These are phyloP conservation scores for Cenococcum geophilum DNA, from an alignment of 495 filamentous ascomycete species.

Conservation along the genomic window DNA sequence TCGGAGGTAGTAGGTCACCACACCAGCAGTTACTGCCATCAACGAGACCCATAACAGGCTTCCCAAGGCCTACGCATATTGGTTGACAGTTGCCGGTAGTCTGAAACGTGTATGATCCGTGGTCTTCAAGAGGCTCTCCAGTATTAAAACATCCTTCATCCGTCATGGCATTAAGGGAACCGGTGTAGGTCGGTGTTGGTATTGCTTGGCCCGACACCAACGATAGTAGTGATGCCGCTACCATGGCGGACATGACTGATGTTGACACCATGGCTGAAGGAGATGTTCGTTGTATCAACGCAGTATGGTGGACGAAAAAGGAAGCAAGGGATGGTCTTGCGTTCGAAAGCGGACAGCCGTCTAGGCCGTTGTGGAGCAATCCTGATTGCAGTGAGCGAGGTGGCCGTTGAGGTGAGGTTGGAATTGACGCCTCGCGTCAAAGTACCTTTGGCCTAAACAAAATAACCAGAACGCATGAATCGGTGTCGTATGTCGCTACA, in stretches of 20 bases:
- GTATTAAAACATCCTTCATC: conserved; percentile 43
- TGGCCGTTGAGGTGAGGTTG: not conserved
- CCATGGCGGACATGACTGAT: conserved; percentile 18
- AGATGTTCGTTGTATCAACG: not conserved
- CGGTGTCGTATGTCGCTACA: conserved; percentile 5
- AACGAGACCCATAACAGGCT: conserved; percentile 41
- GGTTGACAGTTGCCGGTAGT: conserved; percentile 41
- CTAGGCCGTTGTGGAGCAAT: conserved; percentile 10
- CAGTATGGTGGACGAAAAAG: not conserved
- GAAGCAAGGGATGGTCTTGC: not conserved
- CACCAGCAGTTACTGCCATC: conserved; percentile 53
- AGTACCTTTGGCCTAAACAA: conserved; percentile 24
- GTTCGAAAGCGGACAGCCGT: conserved; percentile 4
- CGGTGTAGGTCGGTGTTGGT: conserved; percentile 20
- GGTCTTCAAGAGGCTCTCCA: conserved; percentile 34
- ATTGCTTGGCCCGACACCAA: conserved; percentile 19
- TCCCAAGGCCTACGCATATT: conserved; percentile 33
- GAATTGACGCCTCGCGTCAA: not conserved
- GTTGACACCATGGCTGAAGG: conserved; percentile 26
- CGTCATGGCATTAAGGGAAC: conserved; percentile 20
- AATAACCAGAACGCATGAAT: conserved; percentile 14
- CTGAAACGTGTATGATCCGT: conserved; percentile 37
- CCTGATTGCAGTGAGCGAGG: conserved; percentile 12
- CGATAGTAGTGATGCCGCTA: conserved; percentile 19
- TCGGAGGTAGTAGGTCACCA: conserved; percentile 52